phyloP scores from a whole-genome alignment of 352 stramenopile genomes.

The Globisporangium yorkense region DNA sequence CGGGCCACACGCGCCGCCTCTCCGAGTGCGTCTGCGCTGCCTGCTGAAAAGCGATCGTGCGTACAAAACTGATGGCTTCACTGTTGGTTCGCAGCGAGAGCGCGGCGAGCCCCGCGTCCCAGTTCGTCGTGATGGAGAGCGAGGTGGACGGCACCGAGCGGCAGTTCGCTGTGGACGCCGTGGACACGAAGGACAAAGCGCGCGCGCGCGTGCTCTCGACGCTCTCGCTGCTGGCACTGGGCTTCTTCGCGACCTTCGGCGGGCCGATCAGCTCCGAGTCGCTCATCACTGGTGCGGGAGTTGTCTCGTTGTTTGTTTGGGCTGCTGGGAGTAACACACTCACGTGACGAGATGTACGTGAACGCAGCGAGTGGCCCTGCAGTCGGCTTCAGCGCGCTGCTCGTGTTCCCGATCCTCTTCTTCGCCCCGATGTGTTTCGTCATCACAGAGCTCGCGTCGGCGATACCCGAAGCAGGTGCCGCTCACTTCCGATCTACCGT shows the following conservation, averaged over 20 bases:
- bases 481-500: no score
- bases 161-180: neutral
- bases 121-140: constrained; percentile 16
- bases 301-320: neutral
- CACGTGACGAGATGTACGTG: neutral
- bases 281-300: constrained; percentile 23
- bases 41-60: no score
- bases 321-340: neutral
- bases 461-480: constrained; percentile 29
- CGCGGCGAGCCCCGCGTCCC: constrained; percentile 9
- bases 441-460: constrained; percentile 40
- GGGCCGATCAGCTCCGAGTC: constrained; percentile 38
- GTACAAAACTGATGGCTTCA: neutral
- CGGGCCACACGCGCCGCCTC: constrained; percentile 10
- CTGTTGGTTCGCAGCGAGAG: neutral
- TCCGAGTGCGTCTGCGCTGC: constrained; percentile 13
- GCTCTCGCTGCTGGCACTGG: constrained; percentile 35
- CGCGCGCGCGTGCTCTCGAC: constrained; percentile 27
- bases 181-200: constrained; percentile 4
- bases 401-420: constrained; percentile 37
- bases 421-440: constrained; percentile 43
- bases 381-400: constrained; percentile 25
- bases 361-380: constrained; percentile 31
- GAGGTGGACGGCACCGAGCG: constrained; percentile 7
- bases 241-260: constrained; percentile 47